Conservation (phyloP, 331 rosid genomes). For the Rhamnella rubrinervis region DNA sequence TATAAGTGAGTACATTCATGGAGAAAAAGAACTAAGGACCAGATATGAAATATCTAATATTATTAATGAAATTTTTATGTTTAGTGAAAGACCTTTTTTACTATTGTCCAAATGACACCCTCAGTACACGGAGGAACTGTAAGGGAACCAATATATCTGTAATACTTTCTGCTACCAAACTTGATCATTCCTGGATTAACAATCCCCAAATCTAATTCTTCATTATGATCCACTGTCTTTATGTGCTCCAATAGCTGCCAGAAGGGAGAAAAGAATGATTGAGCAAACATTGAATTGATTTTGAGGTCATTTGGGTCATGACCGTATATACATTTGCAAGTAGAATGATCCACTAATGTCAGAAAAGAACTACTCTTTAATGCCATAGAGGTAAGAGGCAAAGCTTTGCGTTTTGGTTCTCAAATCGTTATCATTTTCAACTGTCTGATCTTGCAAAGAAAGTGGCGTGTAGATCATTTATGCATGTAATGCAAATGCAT, state of each 20-base stretch:
- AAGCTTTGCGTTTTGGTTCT: neutral
- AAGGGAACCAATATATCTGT: constrained; percentile 78
- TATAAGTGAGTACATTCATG: neutral
- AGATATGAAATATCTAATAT: neutral
- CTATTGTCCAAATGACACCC: constrained; percentile 71
- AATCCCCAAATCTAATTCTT: constrained; percentile 49
- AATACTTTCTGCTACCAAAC: constrained; percentile 55
- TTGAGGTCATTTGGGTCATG: neutral
- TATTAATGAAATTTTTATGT: neutral
- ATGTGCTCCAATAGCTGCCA: constrained; percentile 45
- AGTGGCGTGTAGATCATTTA: neutral
- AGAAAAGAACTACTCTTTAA: neutral
- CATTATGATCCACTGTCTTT: constrained; percentile 30
- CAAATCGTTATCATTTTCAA: too few relatives aligned
- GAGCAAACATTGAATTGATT: neutral
- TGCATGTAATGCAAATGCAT: neutral
- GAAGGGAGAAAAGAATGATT: neutral
- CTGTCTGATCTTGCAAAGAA: neutral
- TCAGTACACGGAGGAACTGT: constrained; percentile 80
- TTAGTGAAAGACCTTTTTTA: constrained; percentile 48
- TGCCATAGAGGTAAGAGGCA: neutral
- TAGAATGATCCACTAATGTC: neutral
- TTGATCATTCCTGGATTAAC: constrained; percentile 47
- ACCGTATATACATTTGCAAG: neutral
- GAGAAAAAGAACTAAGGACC: neutral